phyloP scores from a whole-genome alignment of 352 stramenopile species.

The Globisporangium sylvaticum region DNA sequence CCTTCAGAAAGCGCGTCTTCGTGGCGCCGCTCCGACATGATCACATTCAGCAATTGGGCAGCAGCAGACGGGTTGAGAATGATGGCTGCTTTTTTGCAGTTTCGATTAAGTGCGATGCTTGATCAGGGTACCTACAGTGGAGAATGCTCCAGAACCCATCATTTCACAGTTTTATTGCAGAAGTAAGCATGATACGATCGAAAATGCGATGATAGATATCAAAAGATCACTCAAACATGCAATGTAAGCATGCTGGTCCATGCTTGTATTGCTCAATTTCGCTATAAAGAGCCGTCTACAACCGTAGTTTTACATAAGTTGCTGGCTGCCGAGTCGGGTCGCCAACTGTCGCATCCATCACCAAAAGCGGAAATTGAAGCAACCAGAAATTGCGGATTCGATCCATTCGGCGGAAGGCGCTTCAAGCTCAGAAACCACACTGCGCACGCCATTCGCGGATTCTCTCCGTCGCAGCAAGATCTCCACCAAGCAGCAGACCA shows the following conservation, averaged over 20 bases:
- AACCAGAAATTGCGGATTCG: neutral
- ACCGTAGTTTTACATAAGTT: neutral
- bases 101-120: neutral
- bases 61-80: neutral
- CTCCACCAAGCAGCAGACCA: neutral
- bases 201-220: neutral
- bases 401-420: neutral
- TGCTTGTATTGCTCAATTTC: neutral
- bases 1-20: neutral
- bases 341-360: slow-evolving; percentile 6
- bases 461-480: neutral
- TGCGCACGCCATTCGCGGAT: slow-evolving; percentile 3
- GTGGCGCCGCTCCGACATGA: neutral
- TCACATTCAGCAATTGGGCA: neutral
- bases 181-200: neutral
- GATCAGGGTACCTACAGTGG: neutral
- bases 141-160: slow-evolving; percentile 1
- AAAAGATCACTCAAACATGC: neutral
- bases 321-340: neutral
- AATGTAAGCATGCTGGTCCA: neutral
- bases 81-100: slow-evolving; percentile 6
- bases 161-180: neutral
- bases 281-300: neutral
- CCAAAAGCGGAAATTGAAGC: slow-evolving; percentile 4
- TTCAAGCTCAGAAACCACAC: neutral